Evolutionary conservation across 164 flowering plant species (phyloP).

Genomic region (Protea cynaroides): DNA sequence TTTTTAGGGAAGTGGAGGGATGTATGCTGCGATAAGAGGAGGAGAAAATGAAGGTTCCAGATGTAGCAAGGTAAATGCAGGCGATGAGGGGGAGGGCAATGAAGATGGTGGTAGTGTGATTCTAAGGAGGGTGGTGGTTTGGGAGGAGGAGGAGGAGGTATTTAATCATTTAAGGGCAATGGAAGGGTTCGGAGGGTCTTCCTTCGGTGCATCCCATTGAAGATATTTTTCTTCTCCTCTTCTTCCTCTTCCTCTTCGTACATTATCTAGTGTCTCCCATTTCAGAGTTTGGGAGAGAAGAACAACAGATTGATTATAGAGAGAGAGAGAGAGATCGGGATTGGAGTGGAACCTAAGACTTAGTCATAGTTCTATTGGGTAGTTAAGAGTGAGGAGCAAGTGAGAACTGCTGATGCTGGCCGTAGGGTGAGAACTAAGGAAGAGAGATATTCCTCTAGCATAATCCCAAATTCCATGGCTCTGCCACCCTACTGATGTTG

Average conservation of each 20-base stretch:
- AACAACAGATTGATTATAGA: background rate
- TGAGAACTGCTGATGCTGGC: no score
- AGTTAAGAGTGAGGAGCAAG: no score
- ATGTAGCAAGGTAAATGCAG: no score
- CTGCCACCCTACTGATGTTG: no score
- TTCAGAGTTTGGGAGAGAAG: no score
- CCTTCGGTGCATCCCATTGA: conserved; percentile 20
- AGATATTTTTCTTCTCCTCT: conserved; percentile 9
- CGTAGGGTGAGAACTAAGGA: no score
- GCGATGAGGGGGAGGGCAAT: conserved; percentile 33
- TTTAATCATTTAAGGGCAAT: conserved; percentile 39
- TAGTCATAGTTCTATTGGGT: no score
- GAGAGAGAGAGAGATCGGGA: background rate
- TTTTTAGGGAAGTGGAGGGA: no score
- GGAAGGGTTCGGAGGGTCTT: conserved; percentile 34
- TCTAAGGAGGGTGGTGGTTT: conserved; percentile 1
- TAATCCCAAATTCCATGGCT: no score
- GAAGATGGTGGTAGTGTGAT: conserved; percentile 16
- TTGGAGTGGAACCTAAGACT: background rate
- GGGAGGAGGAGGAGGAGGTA: conserved; percentile 20
- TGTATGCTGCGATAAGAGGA: conserved; percentile 14
- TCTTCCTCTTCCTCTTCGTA: no score
- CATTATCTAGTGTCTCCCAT: background rate
- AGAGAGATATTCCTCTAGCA: no score
- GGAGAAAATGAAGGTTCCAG: conserved; percentile 55